phyloP scores from a whole-genome alignment of 1,284 basidiomycete genomes.

The Fistulina hepatica region DNA sequence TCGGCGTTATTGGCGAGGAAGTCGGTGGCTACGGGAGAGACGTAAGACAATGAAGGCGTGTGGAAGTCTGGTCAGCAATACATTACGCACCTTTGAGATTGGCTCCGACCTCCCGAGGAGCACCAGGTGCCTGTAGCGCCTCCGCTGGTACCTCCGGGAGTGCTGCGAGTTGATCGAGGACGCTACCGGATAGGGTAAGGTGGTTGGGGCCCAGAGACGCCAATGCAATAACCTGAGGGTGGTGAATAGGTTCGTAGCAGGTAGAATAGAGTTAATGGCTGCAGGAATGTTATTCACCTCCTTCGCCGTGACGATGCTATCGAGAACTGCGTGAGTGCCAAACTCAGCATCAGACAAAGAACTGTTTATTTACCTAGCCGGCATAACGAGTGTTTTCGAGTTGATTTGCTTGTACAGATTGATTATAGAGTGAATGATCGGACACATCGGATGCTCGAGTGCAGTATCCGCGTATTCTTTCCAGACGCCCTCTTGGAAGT shows the following conservation, averaged over 20 bases:
- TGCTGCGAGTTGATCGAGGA: conserved; percentile 32
- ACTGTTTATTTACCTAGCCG: conserved; percentile 32
- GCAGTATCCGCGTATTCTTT: conserved; percentile 31
- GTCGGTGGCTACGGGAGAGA: conserved; percentile 16
- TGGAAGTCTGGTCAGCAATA: conserved; percentile 1
- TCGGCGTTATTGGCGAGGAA: conserved; percentile 27
- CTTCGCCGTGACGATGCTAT: conserved; percentile 32
- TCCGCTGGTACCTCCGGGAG: conserved; percentile 17
- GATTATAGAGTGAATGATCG: conserved; percentile 29
- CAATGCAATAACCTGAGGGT: conserved; percentile 30
- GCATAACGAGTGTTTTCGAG: conserved; percentile 37
- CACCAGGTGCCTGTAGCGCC: conserved; percentile 7
- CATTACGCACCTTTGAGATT: conserved; percentile 4
- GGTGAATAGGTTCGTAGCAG: not conserved
- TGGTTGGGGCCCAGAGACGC: conserved; percentile 33
- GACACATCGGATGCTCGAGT: conserved; percentile 32
- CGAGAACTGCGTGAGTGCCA: conserved; percentile 1
- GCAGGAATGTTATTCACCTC: conserved; percentile 22
- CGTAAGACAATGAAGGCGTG: not conserved
- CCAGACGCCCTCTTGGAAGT: conserved; percentile 33
- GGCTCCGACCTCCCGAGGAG: conserved; percentile 1
- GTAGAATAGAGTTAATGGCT: not conserved
- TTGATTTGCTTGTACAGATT: conserved; percentile 26
- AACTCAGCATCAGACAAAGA: not conserved
- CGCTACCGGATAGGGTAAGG: conserved; percentile 32